A percentile compares a stretch with the other conserved stretches of the same genome.
Evolutionary conservation across 2,329 filamentous ascomycete genomes (phyloP).

Genomic region (Atkinsonella hypoxylon): DNA sequence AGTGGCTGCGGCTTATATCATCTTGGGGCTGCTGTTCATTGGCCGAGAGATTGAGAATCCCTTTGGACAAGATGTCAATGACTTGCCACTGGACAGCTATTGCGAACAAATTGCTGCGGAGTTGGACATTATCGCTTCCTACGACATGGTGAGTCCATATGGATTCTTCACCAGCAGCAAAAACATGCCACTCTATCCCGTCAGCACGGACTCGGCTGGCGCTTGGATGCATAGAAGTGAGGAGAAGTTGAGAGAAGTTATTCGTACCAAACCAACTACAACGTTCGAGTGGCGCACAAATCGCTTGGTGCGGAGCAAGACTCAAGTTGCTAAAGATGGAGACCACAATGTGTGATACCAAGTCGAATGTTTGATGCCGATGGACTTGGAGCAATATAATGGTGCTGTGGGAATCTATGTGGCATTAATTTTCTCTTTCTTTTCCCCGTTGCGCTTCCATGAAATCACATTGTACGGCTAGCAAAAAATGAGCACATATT

Average conservation of each 20-base stretch:
- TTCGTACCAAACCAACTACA: constrained; percentile 27
- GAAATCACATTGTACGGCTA: not conserved
- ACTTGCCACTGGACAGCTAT: constrained; percentile 64
- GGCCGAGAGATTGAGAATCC: constrained; percentile 78
- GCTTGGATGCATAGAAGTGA: constrained; percentile 30
- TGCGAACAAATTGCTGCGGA: constrained; percentile 65
- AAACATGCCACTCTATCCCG: constrained; percentile 46
- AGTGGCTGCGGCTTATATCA: constrained; percentile 65
- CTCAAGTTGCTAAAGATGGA: not conserved
- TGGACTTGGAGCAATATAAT: not conserved
- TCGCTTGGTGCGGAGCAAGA: constrained; percentile 1
- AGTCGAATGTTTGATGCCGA: no score
- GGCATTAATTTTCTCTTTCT: not conserved
- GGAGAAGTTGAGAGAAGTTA: constrained; percentile 24
- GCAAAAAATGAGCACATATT: not conserved
- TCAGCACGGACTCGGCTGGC: constrained; percentile 28
- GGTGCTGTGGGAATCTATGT: not conserved
- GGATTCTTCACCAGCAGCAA: constrained; percentile 20
- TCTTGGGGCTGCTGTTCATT: constrained; percentile 62
- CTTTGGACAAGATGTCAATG: constrained; percentile 75
- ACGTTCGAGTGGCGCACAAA: constrained; percentile 21
- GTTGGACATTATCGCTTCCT: constrained; percentile 58
- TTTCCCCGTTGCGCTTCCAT: no score
- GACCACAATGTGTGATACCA: constrained; percentile 3
- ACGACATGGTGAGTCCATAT: constrained; percentile 22